Evolutionary conservation across 805 yeast genomes (phyloP), one percentile per base, ranked within the genome.

Genomic region (Candida morakotiae): DNA sequence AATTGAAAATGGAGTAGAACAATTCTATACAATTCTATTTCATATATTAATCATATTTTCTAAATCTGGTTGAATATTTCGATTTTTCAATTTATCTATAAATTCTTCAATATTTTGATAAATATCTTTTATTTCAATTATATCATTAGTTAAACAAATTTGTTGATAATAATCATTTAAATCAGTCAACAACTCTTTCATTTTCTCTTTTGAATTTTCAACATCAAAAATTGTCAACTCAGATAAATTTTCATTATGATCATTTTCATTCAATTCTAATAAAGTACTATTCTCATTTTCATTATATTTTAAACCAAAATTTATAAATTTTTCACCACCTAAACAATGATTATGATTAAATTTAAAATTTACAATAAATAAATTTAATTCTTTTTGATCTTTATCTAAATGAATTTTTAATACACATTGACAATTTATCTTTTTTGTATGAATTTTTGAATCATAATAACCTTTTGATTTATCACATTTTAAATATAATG

Each of bases 341-440:
- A 26, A 15, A 26, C 28, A 26, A 15, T 26, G 28, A 26, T 26
- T 26, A 26, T 26, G 28, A 26, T 26, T n/a, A 26, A 26, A 26
- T 15, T 26, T 26, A 26, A 26, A 26, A 13, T 26, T 16, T 5
- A 26, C 28, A 13, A 26, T 7, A 15, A 26, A 26, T 16, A 7
- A 26, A 7, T 26, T 16, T 13, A 7, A 6, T 14, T 26, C 17
- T 4, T 26, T 26, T 26, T 9, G 8, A 24, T 24, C 13, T 26
- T 26, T 26, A 23, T 23, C 25, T 23, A 8, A 4, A 26, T 26
- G 28, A 26, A 26, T 26, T 26, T 26, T 26, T 14, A 26, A 26
- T 5, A 26, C 28, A 26, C 28, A 26, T 26, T 13, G 28, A 26
- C 28, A 26, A 26, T 26, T 26, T 5, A 26, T 26, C 10, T 26